phyloP scores from a whole-genome alignment of 495 filamentous ascomycete genomes.

The Hyaloscypha hepaticicola region DNA sequence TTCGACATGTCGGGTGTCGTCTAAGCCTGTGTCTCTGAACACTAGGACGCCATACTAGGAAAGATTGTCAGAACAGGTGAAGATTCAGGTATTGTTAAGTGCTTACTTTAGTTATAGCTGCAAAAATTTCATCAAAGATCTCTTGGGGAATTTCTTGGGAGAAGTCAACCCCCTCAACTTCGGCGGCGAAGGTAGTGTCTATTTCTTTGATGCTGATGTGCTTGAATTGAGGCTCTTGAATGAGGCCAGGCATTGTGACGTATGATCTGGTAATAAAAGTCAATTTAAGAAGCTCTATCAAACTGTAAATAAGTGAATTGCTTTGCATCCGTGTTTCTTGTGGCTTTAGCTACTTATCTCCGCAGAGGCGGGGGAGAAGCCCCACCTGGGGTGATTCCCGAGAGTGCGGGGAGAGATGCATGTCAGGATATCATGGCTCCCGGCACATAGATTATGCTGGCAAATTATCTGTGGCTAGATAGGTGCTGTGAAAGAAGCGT shows the following conservation, averaged over 20 bases:
- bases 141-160: slow-evolving; percentile 41
- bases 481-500: not conserved
- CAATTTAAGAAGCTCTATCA: not conserved
- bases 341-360: not conserved
- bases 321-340: not conserved
- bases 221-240: slow-evolving; percentile 8
- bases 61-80: not conserved
- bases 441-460: not conserved
- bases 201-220: slow-evolving; percentile 38
- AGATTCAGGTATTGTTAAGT: slow-evolving; percentile 22
- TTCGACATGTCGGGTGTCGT: slow-evolving; percentile 51
- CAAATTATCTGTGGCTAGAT: not conserved
- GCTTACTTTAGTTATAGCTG: slow-evolving; percentile 50
- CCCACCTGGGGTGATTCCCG: not conserved
- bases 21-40: slow-evolving; percentile 52
- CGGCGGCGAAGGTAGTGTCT: slow-evolving; percentile 55
- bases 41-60: slow-evolving; percentile 53
- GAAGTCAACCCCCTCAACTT: slow-evolving; percentile 53
- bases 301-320: not conserved
- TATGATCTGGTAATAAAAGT: not conserved
- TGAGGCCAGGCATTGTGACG: slow-evolving; percentile 7
- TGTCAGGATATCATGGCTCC: not conserved
- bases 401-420: not conserved
- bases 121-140: slow-evolving; percentile 46
- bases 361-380: not conserved